phyloP scores from a whole-genome alignment of 2,329 filamentous ascomycete genomes.

The Xylariaceae sp. region DNA sequence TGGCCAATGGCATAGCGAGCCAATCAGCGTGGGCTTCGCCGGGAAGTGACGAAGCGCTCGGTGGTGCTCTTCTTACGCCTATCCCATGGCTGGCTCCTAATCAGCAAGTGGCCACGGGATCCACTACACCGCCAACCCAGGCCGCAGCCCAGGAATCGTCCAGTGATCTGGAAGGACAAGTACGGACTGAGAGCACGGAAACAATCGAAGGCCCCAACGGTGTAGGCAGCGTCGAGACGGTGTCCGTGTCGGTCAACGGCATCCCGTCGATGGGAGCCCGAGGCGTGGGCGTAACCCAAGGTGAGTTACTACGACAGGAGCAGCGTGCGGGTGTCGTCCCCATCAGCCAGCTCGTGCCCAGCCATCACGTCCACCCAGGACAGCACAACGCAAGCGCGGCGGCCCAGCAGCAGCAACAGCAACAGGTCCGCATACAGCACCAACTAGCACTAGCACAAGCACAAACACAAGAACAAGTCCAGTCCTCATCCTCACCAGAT shows the following conservation, averaged over 20 bases:
- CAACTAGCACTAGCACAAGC: conserved; percentile 25
- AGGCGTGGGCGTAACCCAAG: conserved; percentile 68
- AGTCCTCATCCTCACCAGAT: conserved; percentile 14
- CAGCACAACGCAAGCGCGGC: conserved; percentile 21
- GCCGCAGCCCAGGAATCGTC: conserved; percentile 26
- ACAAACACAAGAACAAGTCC: conserved; percentile 21
- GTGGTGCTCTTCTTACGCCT: conserved; percentile 86
- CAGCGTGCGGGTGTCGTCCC: conserved; percentile 79
- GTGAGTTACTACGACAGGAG: conserved; percentile 81
- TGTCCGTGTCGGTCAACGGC: conserved; percentile 72
- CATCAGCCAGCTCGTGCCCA: conserved; percentile 55
- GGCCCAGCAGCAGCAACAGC: conserved; percentile 19
- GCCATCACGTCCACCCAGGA: conserved; percentile 31
- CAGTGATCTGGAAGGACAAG: conserved; percentile 54
- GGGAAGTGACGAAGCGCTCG: conserved; percentile 84
- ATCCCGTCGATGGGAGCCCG: conserved; percentile 52
- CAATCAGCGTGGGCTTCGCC: conserved; percentile 44
- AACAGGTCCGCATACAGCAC: conserved; percentile 23
- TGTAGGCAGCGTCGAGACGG: conserved; percentile 75
- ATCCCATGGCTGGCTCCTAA: conserved; percentile 75
- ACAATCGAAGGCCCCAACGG: conserved; percentile 81
- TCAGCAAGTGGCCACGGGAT: conserved; percentile 22
- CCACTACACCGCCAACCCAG: conserved; percentile 21
- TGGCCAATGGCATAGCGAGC: conserved; percentile 58
- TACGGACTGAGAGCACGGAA: conserved; percentile 72